A percentile compares a stretch with the other conserved stretches of the same genome.
Conservation (phyloP, 2,329 filamentous ascomycete genomes). For the Plectosphaerella cucumerina region DNA sequence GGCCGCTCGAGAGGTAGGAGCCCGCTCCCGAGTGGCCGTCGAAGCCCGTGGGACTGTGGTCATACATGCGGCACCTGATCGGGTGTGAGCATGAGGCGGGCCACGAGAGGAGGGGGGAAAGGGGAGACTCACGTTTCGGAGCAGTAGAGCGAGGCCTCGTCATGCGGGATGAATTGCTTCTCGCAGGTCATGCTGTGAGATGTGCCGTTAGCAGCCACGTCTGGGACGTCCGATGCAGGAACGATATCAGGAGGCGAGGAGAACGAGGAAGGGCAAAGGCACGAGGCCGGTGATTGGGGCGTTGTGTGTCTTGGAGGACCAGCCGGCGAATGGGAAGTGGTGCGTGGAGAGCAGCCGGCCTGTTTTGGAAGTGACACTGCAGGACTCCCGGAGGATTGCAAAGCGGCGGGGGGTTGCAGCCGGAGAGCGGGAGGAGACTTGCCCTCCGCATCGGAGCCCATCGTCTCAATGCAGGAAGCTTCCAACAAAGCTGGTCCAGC, state of each 20-base stretch:
- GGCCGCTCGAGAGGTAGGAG: slow-evolving; percentile 18
- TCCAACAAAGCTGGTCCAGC: no score
- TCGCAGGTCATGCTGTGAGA: slow-evolving; percentile 58
- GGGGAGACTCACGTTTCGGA: slow-evolving; percentile 52
- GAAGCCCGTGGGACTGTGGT: slow-evolving; percentile 34
- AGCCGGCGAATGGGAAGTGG: slow-evolving; percentile 1
- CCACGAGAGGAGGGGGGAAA: slow-evolving; percentile 14
- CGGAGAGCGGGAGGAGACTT: no score
- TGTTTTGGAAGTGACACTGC: slow-evolving; percentile 15
- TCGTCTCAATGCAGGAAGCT: no score
- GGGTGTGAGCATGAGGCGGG: slow-evolving; percentile 3
- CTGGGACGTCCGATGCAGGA: slow-evolving; percentile 22
- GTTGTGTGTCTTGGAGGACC: not conserved
- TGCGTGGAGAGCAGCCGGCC: slow-evolving; percentile 25
- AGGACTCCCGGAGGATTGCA: not conserved
- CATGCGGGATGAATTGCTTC: slow-evolving; percentile 58
- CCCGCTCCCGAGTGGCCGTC: not conserved
- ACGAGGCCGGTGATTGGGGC: slow-evolving; percentile 6
- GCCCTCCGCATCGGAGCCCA: no score
- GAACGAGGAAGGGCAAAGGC: slow-evolving; percentile 5
- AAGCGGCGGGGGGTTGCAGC: no score
- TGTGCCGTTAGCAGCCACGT: slow-evolving; percentile 21
- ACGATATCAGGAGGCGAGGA: slow-evolving; percentile 13
- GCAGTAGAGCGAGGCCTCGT: slow-evolving; percentile 57
- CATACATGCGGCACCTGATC: slow-evolving; percentile 48